phyloP scores from a whole-genome alignment of 2,329 filamentous ascomycete genomes.

The Monilinia aucupariae region DNA sequence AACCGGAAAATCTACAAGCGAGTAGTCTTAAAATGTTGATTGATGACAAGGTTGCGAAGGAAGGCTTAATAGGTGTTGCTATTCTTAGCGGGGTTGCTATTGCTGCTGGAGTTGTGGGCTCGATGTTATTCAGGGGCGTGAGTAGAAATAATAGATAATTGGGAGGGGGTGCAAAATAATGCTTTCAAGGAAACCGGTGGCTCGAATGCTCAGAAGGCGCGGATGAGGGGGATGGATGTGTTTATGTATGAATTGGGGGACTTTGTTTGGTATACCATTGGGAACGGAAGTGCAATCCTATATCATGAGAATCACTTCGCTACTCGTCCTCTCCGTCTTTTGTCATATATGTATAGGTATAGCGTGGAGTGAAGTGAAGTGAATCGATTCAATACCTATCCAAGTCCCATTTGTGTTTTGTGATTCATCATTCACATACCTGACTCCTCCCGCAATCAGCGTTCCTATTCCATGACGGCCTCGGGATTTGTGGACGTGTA shows the following conservation, averaged over 20 bases:
- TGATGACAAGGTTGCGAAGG: slow-evolving; percentile 92
- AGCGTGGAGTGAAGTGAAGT: neutral
- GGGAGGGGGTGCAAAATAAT: slow-evolving; percentile 1
- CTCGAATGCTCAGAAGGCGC: neutral
- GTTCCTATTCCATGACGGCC: neutral
- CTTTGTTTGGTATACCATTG: slow-evolving; percentile 29
- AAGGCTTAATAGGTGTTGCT: slow-evolving; percentile 88
- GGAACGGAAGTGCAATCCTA: slow-evolving; percentile 14
- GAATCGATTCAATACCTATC: neutral
- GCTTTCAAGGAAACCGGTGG: neutral
- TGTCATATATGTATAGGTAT: neutral
- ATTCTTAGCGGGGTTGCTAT: slow-evolving; percentile 92
- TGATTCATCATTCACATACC: neutral
- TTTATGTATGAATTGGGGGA: slow-evolving; percentile 15
- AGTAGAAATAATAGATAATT: slow-evolving; percentile 45
- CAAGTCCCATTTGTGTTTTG: neutral
- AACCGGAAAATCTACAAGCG: slow-evolving; percentile 87
- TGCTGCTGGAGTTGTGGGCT: slow-evolving; percentile 87
- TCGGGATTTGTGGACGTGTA: too few species aligned
- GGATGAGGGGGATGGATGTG: neutral
- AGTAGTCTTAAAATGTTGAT: slow-evolving; percentile 80
- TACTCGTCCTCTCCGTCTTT: neutral
- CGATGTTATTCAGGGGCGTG: slow-evolving; percentile 73
- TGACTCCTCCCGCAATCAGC: neutral
- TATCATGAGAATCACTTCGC: neutral